These are phyloP conservation scores for Coniella vitis DNA, from an alignment of 2,329 filamentous ascomycete genomes.

Conservation along the genomic window DNA sequence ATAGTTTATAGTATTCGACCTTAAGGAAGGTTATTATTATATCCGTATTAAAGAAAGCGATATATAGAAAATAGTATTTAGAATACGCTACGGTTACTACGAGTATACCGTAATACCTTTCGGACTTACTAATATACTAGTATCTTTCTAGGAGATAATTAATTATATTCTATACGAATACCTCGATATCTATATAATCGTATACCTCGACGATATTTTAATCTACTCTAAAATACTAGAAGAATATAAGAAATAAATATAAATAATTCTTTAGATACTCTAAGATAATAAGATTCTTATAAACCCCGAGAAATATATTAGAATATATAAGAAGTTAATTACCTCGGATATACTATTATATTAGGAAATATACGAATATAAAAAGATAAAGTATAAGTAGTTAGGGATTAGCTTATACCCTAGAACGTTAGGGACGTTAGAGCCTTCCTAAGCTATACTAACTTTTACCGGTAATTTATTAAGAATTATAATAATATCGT, in stretches of 20 bases:
- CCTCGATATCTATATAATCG: not conserved
- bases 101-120: not conserved
- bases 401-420: too few relatives aligned
- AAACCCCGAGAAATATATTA: not conserved
- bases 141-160: not conserved
- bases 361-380: too few relatives aligned
- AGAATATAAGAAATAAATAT: not conserved
- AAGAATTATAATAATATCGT: too few relatives aligned
- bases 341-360: not conserved
- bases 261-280: not conserved
- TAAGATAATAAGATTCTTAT: not conserved
- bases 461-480: too few relatives aligned
- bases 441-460: too few relatives aligned
- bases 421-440: too few relatives aligned
- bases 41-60: too few relatives aligned
- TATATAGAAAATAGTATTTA: too few relatives aligned
- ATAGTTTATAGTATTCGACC: constrained; percentile 1
- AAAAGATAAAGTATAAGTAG: too few relatives aligned
- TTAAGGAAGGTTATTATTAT: too few relatives aligned
- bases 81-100: too few relatives aligned
- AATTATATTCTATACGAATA: not conserved
- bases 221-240: not conserved
- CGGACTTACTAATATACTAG: not conserved
- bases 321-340: not conserved
- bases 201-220: not conserved